A percentile compares a stretch with the other conserved stretches of the same genome.
These are phyloP conservation scores for Stagonosporopsis chrysanthemi DNA, from an alignment of 2,329 filamentous ascomycete genomes.

Conservation along the genomic window DNA sequence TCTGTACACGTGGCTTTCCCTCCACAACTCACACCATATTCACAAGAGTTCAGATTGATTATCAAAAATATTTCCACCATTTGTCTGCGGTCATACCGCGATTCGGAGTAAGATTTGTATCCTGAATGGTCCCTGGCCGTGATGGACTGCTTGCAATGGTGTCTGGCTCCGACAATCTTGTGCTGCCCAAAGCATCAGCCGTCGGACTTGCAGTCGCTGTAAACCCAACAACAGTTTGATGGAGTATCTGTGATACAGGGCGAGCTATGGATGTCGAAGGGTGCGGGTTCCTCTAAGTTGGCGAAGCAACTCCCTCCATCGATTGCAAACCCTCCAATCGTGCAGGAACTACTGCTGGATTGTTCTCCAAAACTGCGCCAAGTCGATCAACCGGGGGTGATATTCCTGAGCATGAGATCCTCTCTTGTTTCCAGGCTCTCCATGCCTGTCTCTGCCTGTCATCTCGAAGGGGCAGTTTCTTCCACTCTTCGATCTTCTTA, in stretches of 20 bases:
- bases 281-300: not conserved
- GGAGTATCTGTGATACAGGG: not conserved
- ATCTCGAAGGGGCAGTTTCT: conserved; percentile 19
- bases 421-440: conserved; percentile 21
- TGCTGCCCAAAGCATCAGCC: not conserved
- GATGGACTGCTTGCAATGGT: not conserved
- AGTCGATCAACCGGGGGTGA: not conserved
- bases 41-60: no score
- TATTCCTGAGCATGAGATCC: not conserved
- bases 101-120: not conserved
- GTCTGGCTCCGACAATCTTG: not conserved
- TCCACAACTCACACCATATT: no score
- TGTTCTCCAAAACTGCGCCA: not conserved
- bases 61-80: conserved; percentile 7
- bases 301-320: not conserved
- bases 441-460: conserved; percentile 24
- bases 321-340: not conserved
- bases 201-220: no score
- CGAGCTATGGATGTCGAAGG: not conserved
- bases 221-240: no score
- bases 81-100: not conserved
- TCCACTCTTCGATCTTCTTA: conserved; percentile 34
- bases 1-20: no score
- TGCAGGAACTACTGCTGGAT: not conserved
- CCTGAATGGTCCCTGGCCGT: no score